phyloP scores from a whole-genome alignment of 371 early-diverging fungal genomes.

The Actinomortierella ambigua region DNA sequence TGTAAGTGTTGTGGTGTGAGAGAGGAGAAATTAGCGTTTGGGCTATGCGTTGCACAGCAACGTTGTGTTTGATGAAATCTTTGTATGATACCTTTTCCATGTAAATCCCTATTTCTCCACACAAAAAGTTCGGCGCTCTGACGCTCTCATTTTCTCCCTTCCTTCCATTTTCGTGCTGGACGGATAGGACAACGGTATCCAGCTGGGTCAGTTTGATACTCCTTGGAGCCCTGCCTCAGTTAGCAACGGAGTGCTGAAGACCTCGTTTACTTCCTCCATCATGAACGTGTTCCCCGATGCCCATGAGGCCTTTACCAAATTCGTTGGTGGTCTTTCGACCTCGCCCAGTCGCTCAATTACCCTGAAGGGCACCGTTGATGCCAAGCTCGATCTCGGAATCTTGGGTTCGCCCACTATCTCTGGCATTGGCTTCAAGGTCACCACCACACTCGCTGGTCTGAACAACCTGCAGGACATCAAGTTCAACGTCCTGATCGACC shows the following conservation, averaged over 20 bases:
- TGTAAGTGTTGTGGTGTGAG: background rate
- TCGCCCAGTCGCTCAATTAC: background rate
- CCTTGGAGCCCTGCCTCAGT: background rate
- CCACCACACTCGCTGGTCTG: background rate
- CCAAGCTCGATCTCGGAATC: background rate
- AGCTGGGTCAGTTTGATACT: conserved; percentile 9
- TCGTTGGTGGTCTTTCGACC: background rate
- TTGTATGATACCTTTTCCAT: no score
- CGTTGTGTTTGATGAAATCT: no score
- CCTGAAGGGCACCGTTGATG: conserved; percentile 7
- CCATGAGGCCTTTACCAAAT: conserved; percentile 3
- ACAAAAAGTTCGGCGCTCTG: no score
- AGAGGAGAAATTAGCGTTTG: no score
- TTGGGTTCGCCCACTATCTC: conserved; percentile 1
- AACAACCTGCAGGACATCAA: background rate
- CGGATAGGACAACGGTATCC: conserved; percentile 8
- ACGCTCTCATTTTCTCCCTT: background rate
- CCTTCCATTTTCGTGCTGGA: background rate
- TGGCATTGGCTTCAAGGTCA: conserved; percentile 2
- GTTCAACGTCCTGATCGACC: background rate
- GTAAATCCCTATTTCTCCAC: no score
- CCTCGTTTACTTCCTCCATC: background rate
- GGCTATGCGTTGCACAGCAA: no score
- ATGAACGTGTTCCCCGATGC: conserved; percentile 1
- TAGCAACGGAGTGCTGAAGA: background rate